Evolutionary conservation across 345 rosid species (phyloP), one percentile per base, ranked within the genome.

Genomic region (Limnanthes douglasii): DNA sequence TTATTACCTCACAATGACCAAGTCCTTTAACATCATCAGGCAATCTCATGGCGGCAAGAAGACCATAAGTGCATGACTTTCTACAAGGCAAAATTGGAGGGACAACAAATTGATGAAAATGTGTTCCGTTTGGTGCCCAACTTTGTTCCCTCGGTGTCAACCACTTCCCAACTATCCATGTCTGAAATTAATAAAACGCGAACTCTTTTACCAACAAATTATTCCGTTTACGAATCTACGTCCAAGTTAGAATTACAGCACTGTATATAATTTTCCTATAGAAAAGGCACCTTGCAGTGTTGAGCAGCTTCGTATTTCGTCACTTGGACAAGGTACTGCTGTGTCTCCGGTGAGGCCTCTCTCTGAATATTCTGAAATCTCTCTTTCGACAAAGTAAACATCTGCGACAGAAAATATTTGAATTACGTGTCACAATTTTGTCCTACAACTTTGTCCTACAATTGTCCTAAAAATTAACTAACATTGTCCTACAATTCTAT

Each of bases 81-180:
- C 93, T 69, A 39, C 73, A 85, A 0, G 57, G 35, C n/a, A 85
- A 48, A 10, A 85, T 73, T 1, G 99, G 96, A 24, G 99, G 99
- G 19, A 85, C 99, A 31, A 85, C 99, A 57, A 92, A 92, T 59
- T 92, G 99, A 36, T 92, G 99, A 51, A 92, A 85, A 68, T 73
- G 93, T 0, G 99, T 18, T 19, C 99, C 99, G 11, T 51, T 30
- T 12, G 99, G 99, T 1, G 99, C 99, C 96, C 95, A 92, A 16
- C 61, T 69, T 53, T 92, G 99, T 58, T 92, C 66, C 20, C 81
- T 56, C 5, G 79, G 95, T 33, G 95, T 85, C 29, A 75, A 78
- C 95, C 99, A 78, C 54, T 92, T 92, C 4, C 99, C 99, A 11
- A 92, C 99, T 15, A 92, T 78, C 99, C 99, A 92, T 20, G 95